Base-by-base conservation (phyloP, 805 yeast species). In the Hemisphaericaspora nanyangensis region DNA sequence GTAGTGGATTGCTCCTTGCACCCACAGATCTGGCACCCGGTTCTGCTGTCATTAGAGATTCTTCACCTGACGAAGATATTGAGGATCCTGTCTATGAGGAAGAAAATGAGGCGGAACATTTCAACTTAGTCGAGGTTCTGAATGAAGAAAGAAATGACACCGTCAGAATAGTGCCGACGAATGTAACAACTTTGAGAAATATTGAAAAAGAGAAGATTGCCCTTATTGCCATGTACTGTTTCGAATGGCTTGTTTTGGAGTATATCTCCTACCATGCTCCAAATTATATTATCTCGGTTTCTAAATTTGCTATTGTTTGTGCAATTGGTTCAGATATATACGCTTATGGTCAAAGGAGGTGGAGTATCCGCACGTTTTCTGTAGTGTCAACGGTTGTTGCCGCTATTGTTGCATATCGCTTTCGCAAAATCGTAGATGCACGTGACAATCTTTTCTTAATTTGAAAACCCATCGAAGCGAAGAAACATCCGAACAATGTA, bases 171-270 rank as follows among this genome's bases (percentile, higher is more conserved):
- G 17, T 7, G 15, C 3, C n/a, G 19, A 17, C 13, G 7, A 6
- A 4, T 15, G 11, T 16, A 18, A 10, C 34, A 13, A 17, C 34
- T 13, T n/a, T n/a, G n/a, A n/a, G n/a, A n/a, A n/a, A n/a, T n/a
- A n/a, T n/a, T n/a, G n/a, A n/a, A n/a, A n/a, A n/a, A n/a, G n/a
- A n/a, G n/a, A n/a, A n/a, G n/a, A n/a, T n/a, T n/a, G n/a, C n/a
- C n/a, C n/a, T n/a, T n/a, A n/a, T n/a, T n/a, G n/a, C n/a, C n/a
- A n/a, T n/a, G n/a, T n/a, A n/a, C n/a, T n/a, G n/a, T n/a, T n/a
- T n/a, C n/a, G n/a, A 41, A 20, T 41, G 32, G 35, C 7, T 33
- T 11, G 8, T 37, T 6, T 33, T 41, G 15, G 44, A 41, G 30
- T 31, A 24, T 17, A 17, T 30, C 7, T 37, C 44, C 18, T 27